Percentiles rank a stretch among this genome's conserved stretches.
phyloP scores from a whole-genome alignment of 768 basidiomycete genomes.

The Leccinum broughii region DNA sequence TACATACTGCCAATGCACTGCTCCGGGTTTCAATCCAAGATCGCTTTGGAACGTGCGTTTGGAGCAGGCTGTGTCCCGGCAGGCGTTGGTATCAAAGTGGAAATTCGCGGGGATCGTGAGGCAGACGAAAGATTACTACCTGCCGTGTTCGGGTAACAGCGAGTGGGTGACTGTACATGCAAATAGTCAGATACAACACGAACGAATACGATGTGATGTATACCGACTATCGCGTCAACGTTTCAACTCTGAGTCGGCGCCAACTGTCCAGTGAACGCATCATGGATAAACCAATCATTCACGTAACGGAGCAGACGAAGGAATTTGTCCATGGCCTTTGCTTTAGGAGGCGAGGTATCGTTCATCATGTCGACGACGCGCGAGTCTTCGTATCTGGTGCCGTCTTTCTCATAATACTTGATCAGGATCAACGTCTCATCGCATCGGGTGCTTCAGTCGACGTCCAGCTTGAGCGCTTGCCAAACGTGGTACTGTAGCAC shows the following conservation, averaged over 20 bases:
- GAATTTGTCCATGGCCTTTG: constrained; percentile 50
- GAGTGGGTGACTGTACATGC: neutral
- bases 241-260: constrained; percentile 2
- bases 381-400: constrained; percentile 48
- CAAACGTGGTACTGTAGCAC: constrained; percentile 47
- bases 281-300: constrained; percentile 40
- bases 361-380: constrained; percentile 53
- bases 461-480: constrained; percentile 46
- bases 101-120: constrained; percentile 49
- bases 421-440: constrained; percentile 52
- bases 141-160: constrained; percentile 15
- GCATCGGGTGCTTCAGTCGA: constrained; percentile 48
- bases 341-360: constrained; percentile 42
- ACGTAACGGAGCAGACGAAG: constrained; percentile 49
- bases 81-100: constrained; percentile 68
- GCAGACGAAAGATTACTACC: constrained; percentile 37
- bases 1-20: constrained; percentile 87
- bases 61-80: constrained; percentile 79
- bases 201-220: neutral
- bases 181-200: constrained; percentile 1
- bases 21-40: constrained; percentile 74
- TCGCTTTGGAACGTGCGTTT: constrained; percentile 65
- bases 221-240: neutral
- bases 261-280: constrained; percentile 23
- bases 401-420: constrained; percentile 56